Base-by-base conservation (phyloP, 495 filamentous ascomycete genomes). In the Annulohypoxylon maeteangense region DNA sequence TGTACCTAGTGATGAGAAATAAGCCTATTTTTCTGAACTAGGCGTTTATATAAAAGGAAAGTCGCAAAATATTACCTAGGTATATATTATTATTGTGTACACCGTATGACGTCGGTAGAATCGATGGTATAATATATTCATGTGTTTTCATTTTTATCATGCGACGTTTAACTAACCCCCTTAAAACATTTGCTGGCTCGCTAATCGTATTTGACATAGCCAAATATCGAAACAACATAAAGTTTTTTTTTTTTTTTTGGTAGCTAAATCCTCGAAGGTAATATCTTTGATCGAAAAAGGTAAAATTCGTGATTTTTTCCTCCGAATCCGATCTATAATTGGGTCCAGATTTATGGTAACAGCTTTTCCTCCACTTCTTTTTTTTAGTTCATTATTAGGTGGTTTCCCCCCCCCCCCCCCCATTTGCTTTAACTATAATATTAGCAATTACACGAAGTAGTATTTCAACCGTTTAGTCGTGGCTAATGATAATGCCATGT, bases 101-200 rank as follows among this genome's bases (percentile, higher is more conserved):
- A n/a, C n/a, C n/a, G n/a, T n/a, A 61, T 60, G 56, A 58, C 54
- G 63, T 59, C 22, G 32, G 31, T 36, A 23, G 16, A 56, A 31
- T 22, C 47, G 25, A 38, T 16, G 53, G 14, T 20, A 57, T 18
- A 4, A 65, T 51, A 18, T 25, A 25, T 50, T 51, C 47, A 16
- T 38, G 36, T 29, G 7, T 12, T 12, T 48, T 34, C 44, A n/a
- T 12, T 12, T 48, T 34, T 14, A 38, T 38, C 22, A 27, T 56
- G 38, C 58, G 20, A 23, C 31, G 22, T 1, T 20, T 10, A 60
- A 60, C n/a, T 7, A 44, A 16, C 40, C 40, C 4, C 4, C 55
- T 47, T 54, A 60, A 60, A 32, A 53, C 42, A 60, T 58, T 60
- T 45, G 25, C 65, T 40, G 65, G 40, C 10, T 62, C 57, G 58